Conservation (phyloP, 1,139 yeast species). For the Pichia terricola region DNA sequence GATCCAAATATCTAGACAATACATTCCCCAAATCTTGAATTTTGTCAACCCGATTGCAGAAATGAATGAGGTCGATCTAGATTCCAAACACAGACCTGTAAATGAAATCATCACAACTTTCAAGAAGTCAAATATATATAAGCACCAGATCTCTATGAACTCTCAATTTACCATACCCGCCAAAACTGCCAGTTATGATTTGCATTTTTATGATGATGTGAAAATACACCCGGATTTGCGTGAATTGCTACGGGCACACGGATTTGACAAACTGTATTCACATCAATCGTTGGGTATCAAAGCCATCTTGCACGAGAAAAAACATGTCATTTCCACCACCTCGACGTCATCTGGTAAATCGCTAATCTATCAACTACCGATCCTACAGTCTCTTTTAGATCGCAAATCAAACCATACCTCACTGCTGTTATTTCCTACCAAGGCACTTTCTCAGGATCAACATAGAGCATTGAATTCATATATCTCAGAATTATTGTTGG, state of each 20-base stretch:
- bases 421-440: slow-evolving; percentile 87
- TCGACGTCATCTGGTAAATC: slow-evolving; percentile 96
- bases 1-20: slow-evolving; percentile 24
- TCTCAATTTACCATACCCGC: slow-evolving; percentile 34
- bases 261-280: slow-evolving; percentile 47
- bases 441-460: slow-evolving; percentile 96
- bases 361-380: slow-evolving; percentile 80
- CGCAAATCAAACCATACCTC: slow-evolving; percentile 55
- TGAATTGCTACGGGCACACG: slow-evolving; percentile 24
- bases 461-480: slow-evolving; percentile 62
- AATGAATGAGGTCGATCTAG: slow-evolving; percentile 28
- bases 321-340: slow-evolving; percentile 77
- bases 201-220: slow-evolving; percentile 5
- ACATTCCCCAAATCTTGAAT: slow-evolving; percentile 41
- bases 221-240: slow-evolving; percentile 7
- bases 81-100: slow-evolving; percentile 23
- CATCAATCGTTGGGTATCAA: slow-evolving; percentile 79
- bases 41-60: slow-evolving; percentile 42
- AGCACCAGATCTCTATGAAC: slow-evolving; percentile 47
- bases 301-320: slow-evolving; percentile 37
- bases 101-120: slow-evolving; percentile 39
- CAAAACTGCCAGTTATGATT: slow-evolving; percentile 23
- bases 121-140: slow-evolving; percentile 39
- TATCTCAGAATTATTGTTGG: slow-evolving; percentile 32
- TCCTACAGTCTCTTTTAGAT: slow-evolving; percentile 39